Percentiles rank a stretch among this genome's conserved stretches.
Conservation (phyloP, 768 basidiomycete genomes). For the Lepiota brunneoincarnata region DNA sequence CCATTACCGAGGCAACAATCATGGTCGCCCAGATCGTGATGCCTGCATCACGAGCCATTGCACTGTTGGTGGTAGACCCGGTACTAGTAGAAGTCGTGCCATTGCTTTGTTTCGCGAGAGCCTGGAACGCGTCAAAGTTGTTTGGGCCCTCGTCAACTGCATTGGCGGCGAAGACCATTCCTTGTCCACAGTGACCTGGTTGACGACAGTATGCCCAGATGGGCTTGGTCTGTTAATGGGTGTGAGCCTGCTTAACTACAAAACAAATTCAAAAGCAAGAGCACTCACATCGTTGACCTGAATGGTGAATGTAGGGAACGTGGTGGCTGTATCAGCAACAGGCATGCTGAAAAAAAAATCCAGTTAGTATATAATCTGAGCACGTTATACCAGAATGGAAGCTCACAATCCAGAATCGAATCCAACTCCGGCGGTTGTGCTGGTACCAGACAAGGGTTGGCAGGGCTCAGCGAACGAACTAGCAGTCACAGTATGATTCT, state of each 20-base stretch:
- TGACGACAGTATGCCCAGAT: conserved; percentile 63
- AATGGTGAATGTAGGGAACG: conserved; percentile 52
- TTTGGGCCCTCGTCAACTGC: conserved; percentile 47
- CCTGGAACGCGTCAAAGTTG: conserved; percentile 51
- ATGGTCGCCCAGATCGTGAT: neutral
- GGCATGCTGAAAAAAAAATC: conserved; percentile 35
- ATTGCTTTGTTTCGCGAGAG: conserved; percentile 41
- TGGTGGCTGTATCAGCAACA: conserved; percentile 37
- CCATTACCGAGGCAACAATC: neutral
- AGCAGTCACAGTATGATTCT: conserved; percentile 49
- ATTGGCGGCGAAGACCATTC: conserved; percentile 68
- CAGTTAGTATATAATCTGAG: neutral
- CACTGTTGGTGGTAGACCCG: neutral
- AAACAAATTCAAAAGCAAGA: neutral
- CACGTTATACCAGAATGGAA: neutral
- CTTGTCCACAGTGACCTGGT: conserved; percentile 47
- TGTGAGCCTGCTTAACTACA: neutral
- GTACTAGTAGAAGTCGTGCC: conserved; percentile 28
- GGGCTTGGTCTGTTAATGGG: conserved; percentile 30
- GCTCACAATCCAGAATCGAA: conserved; percentile 48
- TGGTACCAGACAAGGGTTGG: conserved; percentile 37
- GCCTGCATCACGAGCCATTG: neutral
- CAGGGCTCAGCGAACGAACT: conserved; percentile 43
- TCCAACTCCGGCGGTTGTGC: conserved; percentile 38
- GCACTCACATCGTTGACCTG: conserved; percentile 48